Evolutionary conservation across 2,329 filamentous ascomycete species (phyloP).

Genomic region (Lojkania enalia): DNA sequence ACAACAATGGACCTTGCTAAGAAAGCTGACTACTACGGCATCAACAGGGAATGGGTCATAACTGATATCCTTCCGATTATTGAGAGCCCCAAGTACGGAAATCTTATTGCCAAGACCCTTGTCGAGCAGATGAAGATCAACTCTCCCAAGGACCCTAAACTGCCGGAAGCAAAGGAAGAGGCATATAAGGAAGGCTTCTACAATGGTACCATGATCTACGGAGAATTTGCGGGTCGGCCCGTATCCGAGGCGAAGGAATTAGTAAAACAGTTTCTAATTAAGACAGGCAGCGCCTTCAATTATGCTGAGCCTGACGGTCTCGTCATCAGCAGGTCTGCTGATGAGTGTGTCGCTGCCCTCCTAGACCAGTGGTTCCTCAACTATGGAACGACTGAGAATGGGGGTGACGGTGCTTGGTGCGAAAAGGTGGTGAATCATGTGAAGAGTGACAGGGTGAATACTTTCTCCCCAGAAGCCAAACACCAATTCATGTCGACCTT

Average conservation of each 20-base stretch:
- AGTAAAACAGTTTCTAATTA: constrained; percentile 76
- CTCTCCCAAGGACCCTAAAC: constrained; percentile 89
- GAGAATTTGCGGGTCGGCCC: constrained; percentile 83
- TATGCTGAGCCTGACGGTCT: constrained; percentile 91
- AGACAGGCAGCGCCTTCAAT: constrained; percentile 77
- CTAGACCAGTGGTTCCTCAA: constrained; percentile 98
- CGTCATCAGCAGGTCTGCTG: constrained; percentile 85
- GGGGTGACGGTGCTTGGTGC: constrained; percentile 79
- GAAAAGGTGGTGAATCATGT: constrained; percentile 58
- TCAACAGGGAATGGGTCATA: constrained; percentile 95
- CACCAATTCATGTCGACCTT: constrained; percentile 77
- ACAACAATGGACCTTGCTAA: constrained; percentile 86
- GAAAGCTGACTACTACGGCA: constrained; percentile 91
- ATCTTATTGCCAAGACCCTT: constrained; percentile 79
- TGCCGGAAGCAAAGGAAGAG: constrained; percentile 91
- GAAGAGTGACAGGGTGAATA: constrained; percentile 66
- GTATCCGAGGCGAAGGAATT: constrained; percentile 87
- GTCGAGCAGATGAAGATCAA: constrained; percentile 95
- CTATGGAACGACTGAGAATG: constrained; percentile 69
- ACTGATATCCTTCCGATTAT: constrained; percentile 81
- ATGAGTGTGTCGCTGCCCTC: constrained; percentile 89
- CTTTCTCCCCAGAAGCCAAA: constrained; percentile 66
- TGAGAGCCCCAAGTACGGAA: constrained; percentile 78
- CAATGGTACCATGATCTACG: constrained; percentile 85
- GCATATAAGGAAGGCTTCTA: constrained; percentile 98